These are phyloP conservation scores for Scedosporium dehoogii DNA, from an alignment of 2,329 filamentous ascomycete genomes.

Conservation along the genomic window DNA sequence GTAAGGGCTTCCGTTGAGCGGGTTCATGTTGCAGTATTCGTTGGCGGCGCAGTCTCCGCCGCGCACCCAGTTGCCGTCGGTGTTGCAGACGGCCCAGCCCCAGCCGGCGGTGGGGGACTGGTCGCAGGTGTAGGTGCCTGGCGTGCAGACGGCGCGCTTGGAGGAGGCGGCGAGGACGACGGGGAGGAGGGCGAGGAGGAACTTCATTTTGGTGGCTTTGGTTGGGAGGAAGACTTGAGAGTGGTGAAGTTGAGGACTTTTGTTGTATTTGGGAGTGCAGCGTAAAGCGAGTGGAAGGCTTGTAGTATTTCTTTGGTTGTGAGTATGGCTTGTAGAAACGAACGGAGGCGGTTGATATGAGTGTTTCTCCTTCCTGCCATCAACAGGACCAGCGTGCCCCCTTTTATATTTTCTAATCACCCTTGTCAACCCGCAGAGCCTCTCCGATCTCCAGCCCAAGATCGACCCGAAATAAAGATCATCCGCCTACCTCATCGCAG, in stretches of 20 bases:
- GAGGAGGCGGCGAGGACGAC: not conserved
- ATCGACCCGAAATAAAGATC: not conserved
- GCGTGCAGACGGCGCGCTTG: slow-evolving; percentile 1
- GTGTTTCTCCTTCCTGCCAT: not conserved
- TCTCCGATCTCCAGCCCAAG: not conserved
- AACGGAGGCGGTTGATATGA: not conserved
- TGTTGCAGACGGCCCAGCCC: slow-evolving; percentile 6
- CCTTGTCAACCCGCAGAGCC: too few relatives aligned
- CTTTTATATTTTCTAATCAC: not conserved
- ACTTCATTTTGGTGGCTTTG: not conserved
- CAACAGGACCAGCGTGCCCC: not conserved
- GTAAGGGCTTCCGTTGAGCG: slow-evolving; percentile 9
- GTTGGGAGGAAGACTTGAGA: not conserved
- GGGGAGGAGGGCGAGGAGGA: slow-evolving; percentile 1
- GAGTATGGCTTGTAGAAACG: not conserved
- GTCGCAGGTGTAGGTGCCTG: slow-evolving; percentile 4
- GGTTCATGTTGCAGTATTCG: slow-evolving; percentile 10
- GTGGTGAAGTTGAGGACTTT: not conserved
- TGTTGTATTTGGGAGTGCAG: not conserved
- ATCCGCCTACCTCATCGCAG: not conserved
- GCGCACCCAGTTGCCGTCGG: not conserved
- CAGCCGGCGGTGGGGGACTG: not conserved
- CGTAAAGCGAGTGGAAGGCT: not conserved
- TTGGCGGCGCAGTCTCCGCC: slow-evolving; percentile 3
- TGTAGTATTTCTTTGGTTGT: not conserved